Base-by-base conservation (phyloP, 2,329 filamentous ascomycete genomes). In the Aspergillaceae sp. region DNA sequence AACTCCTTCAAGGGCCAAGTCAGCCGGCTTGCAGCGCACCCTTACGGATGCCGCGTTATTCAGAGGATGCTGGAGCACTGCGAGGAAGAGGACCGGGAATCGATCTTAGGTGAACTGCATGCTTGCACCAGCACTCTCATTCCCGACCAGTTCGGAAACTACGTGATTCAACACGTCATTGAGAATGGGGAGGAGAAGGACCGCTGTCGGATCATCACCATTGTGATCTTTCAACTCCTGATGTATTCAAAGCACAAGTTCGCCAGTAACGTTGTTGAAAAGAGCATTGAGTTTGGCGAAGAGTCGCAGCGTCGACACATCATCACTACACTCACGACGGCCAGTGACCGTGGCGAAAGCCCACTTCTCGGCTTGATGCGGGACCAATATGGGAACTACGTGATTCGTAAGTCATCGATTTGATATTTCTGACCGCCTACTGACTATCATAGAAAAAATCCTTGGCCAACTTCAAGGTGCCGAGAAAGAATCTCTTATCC, bases 241-340 rank as follows among this genome's bases (percentile, higher is more conserved):
- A 70, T 72, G 1, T 83, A 88, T 56, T 95, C 89, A 28, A 95
- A 89, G 72, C 88, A 97, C 72, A 98, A 98, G 64, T 94, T 87
- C 60, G 91, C 92, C 0, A 96, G 90, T 60, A 97, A 98, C 57
- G 91, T 98, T 2, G 91, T 98, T 0, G 92, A 98, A 68, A 91
- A 88, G 67, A 94, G 89, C 62, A 84, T 97, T 49, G 74, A 84
- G 46, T 79, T 76, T 54, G 87, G 87, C 19, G 80, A 80, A 0
- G 71, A 78, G 19, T 74, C 82, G 43, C 85, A 94, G 62, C 82
- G 85, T 43, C 76, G 74, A 32, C 74, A 76, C 30, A 88, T 96
- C 48, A 78, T 86, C 44, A 71, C 73, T 42, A 74, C 79, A 48
- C 71, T 90, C 28, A 82, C 77, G 2, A 74, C 74, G 1, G 63